Conservation (phyloP, 805 yeast genomes). For the Candida tibetensis region DNA sequence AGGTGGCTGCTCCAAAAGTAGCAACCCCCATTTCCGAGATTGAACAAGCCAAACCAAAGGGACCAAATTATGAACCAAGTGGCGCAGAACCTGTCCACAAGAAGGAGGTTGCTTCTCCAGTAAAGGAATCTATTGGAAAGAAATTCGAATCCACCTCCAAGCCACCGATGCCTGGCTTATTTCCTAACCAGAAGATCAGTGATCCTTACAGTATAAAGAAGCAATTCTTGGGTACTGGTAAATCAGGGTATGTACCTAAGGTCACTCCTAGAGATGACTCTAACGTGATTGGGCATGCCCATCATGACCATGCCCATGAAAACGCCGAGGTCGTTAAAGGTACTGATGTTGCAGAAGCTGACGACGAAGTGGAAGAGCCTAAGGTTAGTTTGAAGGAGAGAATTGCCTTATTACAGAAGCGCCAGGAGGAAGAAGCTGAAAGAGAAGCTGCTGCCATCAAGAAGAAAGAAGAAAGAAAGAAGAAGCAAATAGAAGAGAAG, state of each 20-base stretch:
- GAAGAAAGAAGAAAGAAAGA: slow-evolving; percentile 51
- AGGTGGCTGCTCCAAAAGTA: slow-evolving; percentile 5
- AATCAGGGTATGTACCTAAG: slow-evolving; percentile 58
- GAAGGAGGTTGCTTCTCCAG: too few species aligned
- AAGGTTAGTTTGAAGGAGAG: slow-evolving; percentile 83
- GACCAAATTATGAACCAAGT: neutral
- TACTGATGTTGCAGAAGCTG: slow-evolving; percentile 29
- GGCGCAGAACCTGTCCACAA: neutral
- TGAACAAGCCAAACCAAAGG: neutral
- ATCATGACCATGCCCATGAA: slow-evolving; percentile 22
- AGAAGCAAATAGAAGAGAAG: slow-evolving; percentile 33
- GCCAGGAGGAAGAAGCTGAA: slow-evolving; percentile 77
- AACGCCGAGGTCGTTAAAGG: slow-evolving; percentile 24
- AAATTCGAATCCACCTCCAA: neutral
- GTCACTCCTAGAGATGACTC: slow-evolving; percentile 40
- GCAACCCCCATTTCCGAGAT: neutral
- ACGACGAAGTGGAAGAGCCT: slow-evolving; percentile 56
- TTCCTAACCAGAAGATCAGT: slow-evolving; percentile 31
- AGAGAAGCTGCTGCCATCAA: slow-evolving; percentile 59
- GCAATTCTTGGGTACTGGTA: slow-evolving; percentile 53
- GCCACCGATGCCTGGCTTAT: slow-evolving; percentile 21
- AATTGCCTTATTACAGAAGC: slow-evolving; percentile 76
- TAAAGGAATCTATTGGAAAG: neutral
- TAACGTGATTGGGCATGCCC: slow-evolving; percentile 27
- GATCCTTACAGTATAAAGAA: slow-evolving; percentile 52